Conservation (phyloP, 2,329 filamentous ascomycete species). For the Ramularia endophylla region DNA sequence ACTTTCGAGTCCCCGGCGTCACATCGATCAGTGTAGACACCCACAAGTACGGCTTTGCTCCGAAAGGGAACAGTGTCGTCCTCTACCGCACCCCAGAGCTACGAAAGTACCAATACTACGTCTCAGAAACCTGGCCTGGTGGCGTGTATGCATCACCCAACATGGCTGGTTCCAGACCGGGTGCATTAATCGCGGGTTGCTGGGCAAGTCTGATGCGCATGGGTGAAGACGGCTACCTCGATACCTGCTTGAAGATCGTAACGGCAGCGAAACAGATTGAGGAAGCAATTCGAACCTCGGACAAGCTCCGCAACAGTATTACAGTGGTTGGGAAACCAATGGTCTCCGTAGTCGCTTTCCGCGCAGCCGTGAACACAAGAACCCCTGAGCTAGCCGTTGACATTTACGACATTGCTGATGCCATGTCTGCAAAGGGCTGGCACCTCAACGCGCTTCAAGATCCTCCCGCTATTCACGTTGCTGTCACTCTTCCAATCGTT, state of each 20-base stretch:
- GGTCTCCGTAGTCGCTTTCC: conserved; percentile 86
- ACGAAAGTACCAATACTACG: conserved; percentile 91
- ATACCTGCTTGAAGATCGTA: conserved; percentile 82
- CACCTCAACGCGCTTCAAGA: conserved; percentile 92
- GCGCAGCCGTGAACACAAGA: conserved; percentile 39
- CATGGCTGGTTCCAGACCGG: conserved; percentile 85
- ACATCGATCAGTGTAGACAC: conserved; percentile 96
- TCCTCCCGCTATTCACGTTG: conserved; percentile 87
- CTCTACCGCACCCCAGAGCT: conserved; percentile 77
- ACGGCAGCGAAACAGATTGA: conserved; percentile 78
- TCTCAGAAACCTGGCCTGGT: conserved; percentile 89
- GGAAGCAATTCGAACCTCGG: conserved; percentile 63
- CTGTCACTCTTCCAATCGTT: conserved; percentile 81
- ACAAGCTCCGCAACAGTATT: conserved; percentile 64
- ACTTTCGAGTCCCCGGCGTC: conserved; percentile 90
- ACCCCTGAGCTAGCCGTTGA: conserved; percentile 58
- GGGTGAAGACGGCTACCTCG: conserved; percentile 81
- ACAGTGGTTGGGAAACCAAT: conserved; percentile 77
- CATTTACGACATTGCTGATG: conserved; percentile 91
- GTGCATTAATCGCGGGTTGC: conserved; percentile 89
- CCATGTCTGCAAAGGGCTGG: conserved; percentile 79
- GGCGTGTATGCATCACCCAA: conserved; percentile 93
- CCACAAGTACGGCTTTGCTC: conserved; percentile 98
- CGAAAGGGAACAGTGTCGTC: conserved; percentile 92
- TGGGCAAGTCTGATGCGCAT: conserved; percentile 89